A percentile compares a stretch with the other conserved stretches of the same genome.
These are phyloP conservation scores for Zygnema cylindricum DNA, from an alignment of 139 green algal species.

Conservation along the genomic window DNA sequence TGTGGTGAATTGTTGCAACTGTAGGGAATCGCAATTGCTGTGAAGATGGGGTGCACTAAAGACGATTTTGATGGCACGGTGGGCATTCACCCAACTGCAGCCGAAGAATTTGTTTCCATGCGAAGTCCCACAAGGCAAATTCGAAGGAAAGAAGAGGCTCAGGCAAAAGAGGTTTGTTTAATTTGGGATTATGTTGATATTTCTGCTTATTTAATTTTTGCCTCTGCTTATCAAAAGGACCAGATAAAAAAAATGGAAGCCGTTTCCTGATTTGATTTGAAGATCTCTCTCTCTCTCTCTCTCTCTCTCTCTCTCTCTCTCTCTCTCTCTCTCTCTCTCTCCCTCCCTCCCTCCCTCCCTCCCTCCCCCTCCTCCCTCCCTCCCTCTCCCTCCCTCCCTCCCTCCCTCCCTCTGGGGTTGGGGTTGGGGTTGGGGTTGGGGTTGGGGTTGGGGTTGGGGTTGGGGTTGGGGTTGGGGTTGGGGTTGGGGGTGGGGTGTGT, in stretches of 20 bases:
- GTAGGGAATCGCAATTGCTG: constrained; percentile 86
- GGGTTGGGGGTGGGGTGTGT: too few relatives aligned
- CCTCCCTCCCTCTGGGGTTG: not conserved
- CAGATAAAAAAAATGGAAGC: too few relatives aligned
- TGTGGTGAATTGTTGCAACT: too few relatives aligned
- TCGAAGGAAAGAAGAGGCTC: constrained; percentile 23
- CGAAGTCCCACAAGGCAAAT: constrained; percentile 60
- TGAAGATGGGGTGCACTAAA: constrained; percentile 94
- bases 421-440: too few relatives aligned
- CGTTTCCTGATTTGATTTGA: too few relatives aligned
- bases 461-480: too few relatives aligned
- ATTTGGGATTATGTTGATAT: too few relatives aligned
- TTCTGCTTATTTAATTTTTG: too few relatives aligned
- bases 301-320: not conserved
- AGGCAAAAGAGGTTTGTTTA: not conserved
- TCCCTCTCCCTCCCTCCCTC: not conserved
- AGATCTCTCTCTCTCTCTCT: not conserved
- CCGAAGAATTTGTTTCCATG: constrained; percentile 98
- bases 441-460: too few relatives aligned
- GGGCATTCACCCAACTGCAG: constrained; percentile 88
- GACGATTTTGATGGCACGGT: constrained; percentile 87
- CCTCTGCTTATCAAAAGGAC: too few relatives aligned
- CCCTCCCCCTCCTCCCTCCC: not conserved
- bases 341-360: not conserved
- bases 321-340: not conserved